Conservation (phyloP, 2,329 filamentous ascomycete species). For the Trichoderma guizhouense region DNA sequence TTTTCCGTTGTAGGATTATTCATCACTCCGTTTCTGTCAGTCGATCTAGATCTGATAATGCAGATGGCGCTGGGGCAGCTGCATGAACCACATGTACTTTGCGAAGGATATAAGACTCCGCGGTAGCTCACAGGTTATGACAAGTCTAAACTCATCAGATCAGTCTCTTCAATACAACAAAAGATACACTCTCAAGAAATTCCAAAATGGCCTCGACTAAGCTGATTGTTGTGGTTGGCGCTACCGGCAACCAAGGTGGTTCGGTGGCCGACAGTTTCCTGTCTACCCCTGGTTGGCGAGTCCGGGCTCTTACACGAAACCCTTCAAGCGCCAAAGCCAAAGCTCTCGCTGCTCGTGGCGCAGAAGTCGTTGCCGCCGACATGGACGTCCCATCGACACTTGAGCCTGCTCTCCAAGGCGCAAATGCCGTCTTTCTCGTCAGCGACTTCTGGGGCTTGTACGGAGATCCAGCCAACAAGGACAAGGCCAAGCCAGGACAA, state of each 20-base stretch:
- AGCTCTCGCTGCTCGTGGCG: slow-evolving; percentile 21
- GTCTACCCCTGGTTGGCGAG: slow-evolving; percentile 21
- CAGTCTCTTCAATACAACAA: not conserved
- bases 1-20: not conserved
- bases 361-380: slow-evolving; percentile 26
- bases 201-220: not conserved
- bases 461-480: not conserved
- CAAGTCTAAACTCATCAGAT: not conserved
- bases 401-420: slow-evolving; percentile 23
- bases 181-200: not conserved
- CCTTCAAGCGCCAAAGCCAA: slow-evolving; percentile 20
- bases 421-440: slow-evolving; percentile 29
- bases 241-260: slow-evolving; percentile 22
- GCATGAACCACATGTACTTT: not conserved
- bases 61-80: not conserved
- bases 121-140: not conserved
- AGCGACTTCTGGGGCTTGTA: slow-evolving; percentile 28
- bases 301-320: slow-evolving; percentile 29
- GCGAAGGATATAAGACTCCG: not conserved
- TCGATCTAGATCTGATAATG: not conserved
- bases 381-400: slow-evolving; percentile 22
- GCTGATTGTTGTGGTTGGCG: slow-evolving; percentile 3
- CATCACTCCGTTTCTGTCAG: not conserved
- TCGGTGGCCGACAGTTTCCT: slow-evolving; percentile 23
- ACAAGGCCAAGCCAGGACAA: slow-evolving; percentile 18